phyloP scores from a whole-genome alignment of 768 basidiomycete species.

The Gloeostereum incarnatum region DNA sequence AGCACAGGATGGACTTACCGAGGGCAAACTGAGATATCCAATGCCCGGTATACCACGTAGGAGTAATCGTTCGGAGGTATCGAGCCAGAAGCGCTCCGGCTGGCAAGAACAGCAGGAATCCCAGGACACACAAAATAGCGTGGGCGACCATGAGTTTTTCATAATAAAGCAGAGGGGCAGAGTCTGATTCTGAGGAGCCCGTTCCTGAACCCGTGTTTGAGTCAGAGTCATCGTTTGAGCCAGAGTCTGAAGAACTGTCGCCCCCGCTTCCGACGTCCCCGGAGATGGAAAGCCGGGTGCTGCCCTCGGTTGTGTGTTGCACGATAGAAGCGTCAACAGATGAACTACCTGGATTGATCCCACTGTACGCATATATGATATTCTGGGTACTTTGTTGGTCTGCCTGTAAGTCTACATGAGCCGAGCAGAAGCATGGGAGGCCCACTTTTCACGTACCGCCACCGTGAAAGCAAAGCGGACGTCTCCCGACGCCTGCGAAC shows the following conservation, averaged over 20 bases:
- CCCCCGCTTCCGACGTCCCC: conserved; percentile 18
- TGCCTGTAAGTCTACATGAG: conserved; percentile 22
- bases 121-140: conserved; percentile 38
- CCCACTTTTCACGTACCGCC: conserved; percentile 23
- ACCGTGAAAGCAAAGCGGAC: conserved; percentile 43
- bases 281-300: conserved; percentile 36
- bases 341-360: conserved; percentile 34
- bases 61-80: conserved; percentile 37
- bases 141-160: conserved; percentile 47
- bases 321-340: conserved; percentile 32
- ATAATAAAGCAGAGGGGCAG: conserved; percentile 29
- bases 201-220: not conserved
- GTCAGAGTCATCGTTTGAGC: conserved; percentile 10
- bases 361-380: conserved; percentile 56
- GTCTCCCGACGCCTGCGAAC: conserved; percentile 27
- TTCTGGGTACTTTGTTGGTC: conserved; percentile 27
- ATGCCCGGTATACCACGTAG: conserved; percentile 46
- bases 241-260: conserved; percentile 11
- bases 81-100: conserved; percentile 45
- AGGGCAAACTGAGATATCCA: conserved; percentile 38
- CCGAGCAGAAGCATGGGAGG: not conserved
- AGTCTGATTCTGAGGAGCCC: conserved; percentile 4
- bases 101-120: conserved; percentile 46
- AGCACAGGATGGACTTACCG: conserved; percentile 18
- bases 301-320: conserved; percentile 38